These are phyloP conservation scores for Helotiales sp. DNA, from an alignment of 2,329 filamentous ascomycete genomes.

Conservation along the genomic window DNA sequence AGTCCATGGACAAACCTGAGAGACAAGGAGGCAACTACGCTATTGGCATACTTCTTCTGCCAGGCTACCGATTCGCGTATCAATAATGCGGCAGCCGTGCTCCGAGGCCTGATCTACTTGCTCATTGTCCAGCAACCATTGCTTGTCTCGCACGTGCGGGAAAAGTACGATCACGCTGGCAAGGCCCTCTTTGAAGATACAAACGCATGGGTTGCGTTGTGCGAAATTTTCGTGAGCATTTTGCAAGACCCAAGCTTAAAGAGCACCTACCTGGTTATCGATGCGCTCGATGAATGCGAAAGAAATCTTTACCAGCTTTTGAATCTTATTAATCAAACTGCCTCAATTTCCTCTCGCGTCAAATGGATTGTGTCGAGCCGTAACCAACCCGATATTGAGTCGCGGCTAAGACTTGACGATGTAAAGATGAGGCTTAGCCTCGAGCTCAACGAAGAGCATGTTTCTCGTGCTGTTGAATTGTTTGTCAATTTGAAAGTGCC, in stretches of 20 bases:
- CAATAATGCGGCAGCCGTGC: conserved; percentile 41
- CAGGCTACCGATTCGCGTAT: conserved; percentile 40
- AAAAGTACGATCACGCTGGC: conserved; percentile 37
- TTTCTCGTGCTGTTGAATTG: background rate
- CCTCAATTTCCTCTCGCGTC: conserved; percentile 21
- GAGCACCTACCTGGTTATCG: conserved; percentile 40
- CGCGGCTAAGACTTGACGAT: background rate
- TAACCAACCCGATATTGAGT: background rate
- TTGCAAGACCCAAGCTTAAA: conserved; percentile 37
- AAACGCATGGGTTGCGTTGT: conserved; percentile 40
- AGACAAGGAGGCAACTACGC: background rate
- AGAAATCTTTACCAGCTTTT: conserved; percentile 36
- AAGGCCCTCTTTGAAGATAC: conserved; percentile 40
- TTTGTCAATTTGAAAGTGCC: background rate
- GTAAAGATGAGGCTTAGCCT: background rate
- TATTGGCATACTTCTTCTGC: conserved; percentile 43
- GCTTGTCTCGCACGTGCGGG: conserved; percentile 38
- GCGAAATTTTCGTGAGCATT: conserved; percentile 40
- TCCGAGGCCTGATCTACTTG: conserved; percentile 45
- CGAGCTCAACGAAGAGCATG: background rate
- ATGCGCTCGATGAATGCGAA: conserved; percentile 49
- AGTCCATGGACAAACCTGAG: conserved; percentile 12
- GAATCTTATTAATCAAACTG: conserved; percentile 34
- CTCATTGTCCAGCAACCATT: conserved; percentile 38
- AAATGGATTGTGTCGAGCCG: conserved; percentile 46